Evolutionary conservation across 2,329 filamentous ascomycete genomes (phyloP).

Genomic region (Ceratocystis ficicola): DNA sequence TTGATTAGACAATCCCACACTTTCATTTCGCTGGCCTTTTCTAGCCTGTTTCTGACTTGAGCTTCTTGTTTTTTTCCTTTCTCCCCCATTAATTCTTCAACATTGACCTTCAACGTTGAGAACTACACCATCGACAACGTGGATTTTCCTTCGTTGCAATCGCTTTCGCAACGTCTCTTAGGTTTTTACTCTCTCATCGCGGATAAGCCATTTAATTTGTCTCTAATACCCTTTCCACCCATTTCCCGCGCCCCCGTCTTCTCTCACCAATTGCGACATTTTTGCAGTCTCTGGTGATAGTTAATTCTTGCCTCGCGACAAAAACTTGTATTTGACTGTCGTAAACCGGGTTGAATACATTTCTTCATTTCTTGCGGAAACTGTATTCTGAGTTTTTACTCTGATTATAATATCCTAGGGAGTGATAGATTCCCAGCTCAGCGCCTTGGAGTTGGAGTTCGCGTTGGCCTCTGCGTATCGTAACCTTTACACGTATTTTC

Average conservation of each 20-base stretch:
- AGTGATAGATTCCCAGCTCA: slow-evolving; percentile 3
- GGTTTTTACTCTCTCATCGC: neutral
- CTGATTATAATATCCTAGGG: slow-evolving; percentile 1
- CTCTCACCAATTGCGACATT: slow-evolving; percentile 1
- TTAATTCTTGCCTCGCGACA: slow-evolving; percentile 11
- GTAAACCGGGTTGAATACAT: neutral
- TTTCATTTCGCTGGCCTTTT: slow-evolving; percentile 1
- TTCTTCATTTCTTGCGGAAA: neutral
- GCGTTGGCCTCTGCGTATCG: slow-evolving; percentile 6
- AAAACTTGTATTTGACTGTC: slow-evolving; percentile 10
- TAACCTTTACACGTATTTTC: slow-evolving; percentile 14
- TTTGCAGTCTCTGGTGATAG: slow-evolving; percentile 7
- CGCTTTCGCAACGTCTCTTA: neutral
- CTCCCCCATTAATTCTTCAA: neutral
- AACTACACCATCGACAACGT: neutral
- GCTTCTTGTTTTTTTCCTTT: neutral
- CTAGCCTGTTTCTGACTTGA: neutral
- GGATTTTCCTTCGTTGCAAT: slow-evolving; percentile 1
- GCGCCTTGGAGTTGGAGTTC: neutral
- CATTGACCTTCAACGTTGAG: slow-evolving; percentile 10
- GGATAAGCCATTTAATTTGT: neutral
- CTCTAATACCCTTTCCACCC: neutral
- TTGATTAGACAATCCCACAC: neutral
- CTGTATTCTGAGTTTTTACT: slow-evolving; percentile 5
- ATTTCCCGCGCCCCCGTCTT: neutral